Evolutionary conservation across 169 alveolate genomes (phyloP), one percentile per base, ranked within the genome.

Genomic region (Hepatocystis sp.): DNA sequence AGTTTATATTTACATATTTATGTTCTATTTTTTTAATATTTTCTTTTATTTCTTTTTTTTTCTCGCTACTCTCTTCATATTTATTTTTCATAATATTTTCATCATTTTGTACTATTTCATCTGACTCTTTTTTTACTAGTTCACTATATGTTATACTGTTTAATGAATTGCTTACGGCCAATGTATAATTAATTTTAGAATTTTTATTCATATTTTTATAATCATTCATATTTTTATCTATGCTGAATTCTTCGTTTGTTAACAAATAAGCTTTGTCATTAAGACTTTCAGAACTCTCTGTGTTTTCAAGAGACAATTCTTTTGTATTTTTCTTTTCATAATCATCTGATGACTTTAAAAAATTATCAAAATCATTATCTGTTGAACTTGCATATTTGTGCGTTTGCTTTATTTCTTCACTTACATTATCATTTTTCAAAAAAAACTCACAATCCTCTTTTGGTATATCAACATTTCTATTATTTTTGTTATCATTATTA

Each of bases 311-410:
- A 13, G 27, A 47, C 25, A 53, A 51, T 15, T 7, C 21, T 25
- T 67, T 67, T 52, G 65, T 52, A 27, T 36, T 53, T 44, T 34
- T 27, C 39, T 52, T 46, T 23, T 67, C 53, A 67, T 67, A 8
- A 19, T 28, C 58, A 36, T 67, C 61, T 52, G 3, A 36, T 19
- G n/a, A 40, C 28, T 34, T 39, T 42, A 36, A 52, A 30, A 10
- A 34, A 5, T 60, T 28, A 34, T 10, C 67, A n/a, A n/a, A n/a
- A n/a, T 67, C 85, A 23, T 32, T 27, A 51, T 52, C 27, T 52
- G 34, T 13, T 8, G 49, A 40, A 28, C 21, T n/a, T 17, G 55
- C 15, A 34, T 11, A 11, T 8, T 67, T 25, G 10, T 67, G 4
- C 23, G 51, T 53, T 13, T 40, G 19, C 60, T 34, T 19, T 36